phyloP scores from a whole-genome alignment of 495 filamentous ascomycete genomes.

The Talaromyces trachyspermus region DNA sequence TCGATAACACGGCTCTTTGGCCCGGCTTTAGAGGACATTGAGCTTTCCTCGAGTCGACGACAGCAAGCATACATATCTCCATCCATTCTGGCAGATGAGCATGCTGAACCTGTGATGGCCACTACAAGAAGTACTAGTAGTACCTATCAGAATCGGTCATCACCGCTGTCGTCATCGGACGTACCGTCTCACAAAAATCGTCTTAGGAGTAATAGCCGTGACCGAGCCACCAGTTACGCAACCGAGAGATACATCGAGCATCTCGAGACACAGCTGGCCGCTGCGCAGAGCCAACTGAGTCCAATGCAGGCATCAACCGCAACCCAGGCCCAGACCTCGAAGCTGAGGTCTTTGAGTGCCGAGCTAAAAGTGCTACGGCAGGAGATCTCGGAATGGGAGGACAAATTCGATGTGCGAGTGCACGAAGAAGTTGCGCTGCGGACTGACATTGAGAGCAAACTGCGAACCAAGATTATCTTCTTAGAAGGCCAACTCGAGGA shows the following conservation, averaged over 20 bases:
- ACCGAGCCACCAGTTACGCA: constrained; percentile 16
- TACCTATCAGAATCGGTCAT: constrained; percentile 1
- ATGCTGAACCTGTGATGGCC: background rate
- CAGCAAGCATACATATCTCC: constrained; percentile 14
- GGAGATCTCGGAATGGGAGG: constrained; percentile 12
- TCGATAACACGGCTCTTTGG: constrained; percentile 16
- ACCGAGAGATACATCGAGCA: constrained; percentile 41
- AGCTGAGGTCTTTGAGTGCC: constrained; percentile 19
- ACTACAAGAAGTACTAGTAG: too few relatives aligned
- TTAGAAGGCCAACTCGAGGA: constrained; percentile 11
- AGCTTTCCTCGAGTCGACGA: constrained; percentile 9
- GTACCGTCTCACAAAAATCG: constrained; percentile 10
- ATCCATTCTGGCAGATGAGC: constrained; percentile 6
- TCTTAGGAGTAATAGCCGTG: constrained; percentile 7
- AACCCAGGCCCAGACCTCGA: constrained; percentile 28
- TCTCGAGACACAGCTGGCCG: constrained; percentile 37
- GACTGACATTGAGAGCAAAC: constrained; percentile 7
- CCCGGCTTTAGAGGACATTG: constrained; percentile 5
- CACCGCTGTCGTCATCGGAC: constrained; percentile 14
- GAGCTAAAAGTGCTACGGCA: constrained; percentile 11
- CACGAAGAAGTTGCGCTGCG: constrained; percentile 7
- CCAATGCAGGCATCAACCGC: constrained; percentile 25
- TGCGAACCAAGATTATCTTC: constrained; percentile 9
- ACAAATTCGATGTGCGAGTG: constrained; percentile 12
- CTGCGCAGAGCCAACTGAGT: constrained; percentile 31